Conservation (phyloP, 495 filamentous ascomycete genomes). For the Hypoxylon crocopeplum region DNA sequence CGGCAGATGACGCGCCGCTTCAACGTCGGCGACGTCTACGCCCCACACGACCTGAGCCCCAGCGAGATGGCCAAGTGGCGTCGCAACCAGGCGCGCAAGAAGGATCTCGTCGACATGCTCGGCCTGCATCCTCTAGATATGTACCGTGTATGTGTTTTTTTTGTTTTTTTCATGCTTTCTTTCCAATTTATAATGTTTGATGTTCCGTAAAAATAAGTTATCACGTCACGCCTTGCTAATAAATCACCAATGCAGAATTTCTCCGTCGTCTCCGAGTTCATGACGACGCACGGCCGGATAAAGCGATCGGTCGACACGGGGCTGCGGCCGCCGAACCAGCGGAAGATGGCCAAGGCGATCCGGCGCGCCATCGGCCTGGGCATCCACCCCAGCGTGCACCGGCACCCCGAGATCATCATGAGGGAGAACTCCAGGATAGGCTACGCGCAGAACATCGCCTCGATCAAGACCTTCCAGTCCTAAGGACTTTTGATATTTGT, state of each 20-base stretch:
- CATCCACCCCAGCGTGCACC: conserved; percentile 89
- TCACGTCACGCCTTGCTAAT: too few species aligned
- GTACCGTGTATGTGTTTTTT: conserved; percentile 71
- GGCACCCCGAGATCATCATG: conserved; percentile 84
- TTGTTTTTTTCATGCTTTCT: neutral
- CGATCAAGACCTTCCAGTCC: conserved; percentile 1
- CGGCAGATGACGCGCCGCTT: conserved; percentile 64
- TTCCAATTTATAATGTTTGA: too few species aligned
- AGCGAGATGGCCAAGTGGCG: conserved; percentile 74
- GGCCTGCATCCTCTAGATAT: conserved; percentile 81
- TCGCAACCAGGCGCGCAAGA: conserved; percentile 43
- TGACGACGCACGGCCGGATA: conserved; percentile 84
- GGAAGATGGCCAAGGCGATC: conserved; percentile 90
- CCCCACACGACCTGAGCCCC: conserved; percentile 83
- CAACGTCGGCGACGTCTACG: conserved; percentile 81
- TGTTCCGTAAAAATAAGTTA: neutral
- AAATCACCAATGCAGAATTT: conserved; percentile 73
- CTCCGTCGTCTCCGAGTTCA: conserved; percentile 87
- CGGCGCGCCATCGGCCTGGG: conserved; percentile 86
- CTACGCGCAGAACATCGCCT: conserved; percentile 23
- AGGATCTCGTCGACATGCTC: conserved; percentile 82
- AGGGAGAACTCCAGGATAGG: conserved; percentile 24
- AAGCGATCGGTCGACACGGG: conserved; percentile 76
- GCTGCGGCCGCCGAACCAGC: conserved; percentile 85
- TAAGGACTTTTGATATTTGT: too few species aligned